Evolutionary conservation across 345 rosid genomes (phyloP), one percentile per base, ranked within the genome.

Genomic region (Turnera subulata): DNA sequence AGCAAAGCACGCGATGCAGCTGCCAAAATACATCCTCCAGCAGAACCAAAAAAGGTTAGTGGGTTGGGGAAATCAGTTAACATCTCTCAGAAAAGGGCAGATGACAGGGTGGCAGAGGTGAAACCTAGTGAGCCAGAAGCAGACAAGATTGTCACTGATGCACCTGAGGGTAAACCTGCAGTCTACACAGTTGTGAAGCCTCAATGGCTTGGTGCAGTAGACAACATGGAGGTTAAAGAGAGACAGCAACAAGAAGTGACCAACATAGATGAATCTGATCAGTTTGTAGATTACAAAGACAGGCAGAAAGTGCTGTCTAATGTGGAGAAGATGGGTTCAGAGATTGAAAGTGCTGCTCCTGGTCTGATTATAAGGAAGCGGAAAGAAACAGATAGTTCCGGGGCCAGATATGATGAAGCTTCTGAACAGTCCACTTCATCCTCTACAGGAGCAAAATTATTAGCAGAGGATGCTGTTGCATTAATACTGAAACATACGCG

Each of bases 201-300:
- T 47, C 97, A 87, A 53, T 93, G 99, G 99, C 97, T 89, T 26
- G 97, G 99, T 58, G 92, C 97, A 37, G 76, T 87, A 24, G 78
- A 81, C 65, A 71, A 75, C 46, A 76, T 55, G 51, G 80, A 77
- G 53, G 40, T 25, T 32, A 35, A 80, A 29, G 82, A 75, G 76
- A 74, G 58, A 46, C 56, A 66, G 44, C 48, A 49, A 61, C 82
- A 68, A 71, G 73, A 73, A 58, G 60, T 69, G 56, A 32, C 53
- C 47, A 48, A 53, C 45, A 58, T 65, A 11, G 69, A 76, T 58
- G 88, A 76, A 50, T 60, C 61, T 58, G 90, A 82, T 46, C 75
- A 85, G 67, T 93, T 93, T 73, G 89, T 93, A 48, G 91, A 71
- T 69, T 93, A 93, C 43, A 85, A 83, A 63, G 96, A 93, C 69